Evolutionary conservation across 2,329 filamentous ascomycete genomes (phyloP).

Genomic region (Colletotrichum lupini): DNA sequence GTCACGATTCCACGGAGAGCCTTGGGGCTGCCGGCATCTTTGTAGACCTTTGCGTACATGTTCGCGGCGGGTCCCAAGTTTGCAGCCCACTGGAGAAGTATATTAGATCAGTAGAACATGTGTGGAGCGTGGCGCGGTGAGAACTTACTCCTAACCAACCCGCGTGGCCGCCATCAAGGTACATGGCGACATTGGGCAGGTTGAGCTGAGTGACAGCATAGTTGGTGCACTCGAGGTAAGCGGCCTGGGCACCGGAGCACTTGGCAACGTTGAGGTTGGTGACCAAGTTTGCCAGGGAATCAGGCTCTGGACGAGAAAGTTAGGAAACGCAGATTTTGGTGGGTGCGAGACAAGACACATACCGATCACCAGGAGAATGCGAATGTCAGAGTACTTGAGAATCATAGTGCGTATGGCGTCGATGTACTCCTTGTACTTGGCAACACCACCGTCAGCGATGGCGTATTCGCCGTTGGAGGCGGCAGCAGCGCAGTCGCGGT

Average conservation of each 20-base stretch:
- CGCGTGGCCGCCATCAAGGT: slow-evolving; percentile 63
- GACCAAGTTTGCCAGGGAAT: slow-evolving; percentile 69
- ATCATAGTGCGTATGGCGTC: slow-evolving; percentile 57
- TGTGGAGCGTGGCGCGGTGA: too few relatives aligned
- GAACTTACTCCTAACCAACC: slow-evolving; percentile 53
- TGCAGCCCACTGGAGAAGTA: slow-evolving; percentile 62
- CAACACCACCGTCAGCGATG: slow-evolving; percentile 60
- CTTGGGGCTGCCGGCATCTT: slow-evolving; percentile 59
- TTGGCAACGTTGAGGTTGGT: slow-evolving; percentile 64
- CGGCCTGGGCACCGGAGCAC: slow-evolving; percentile 58
- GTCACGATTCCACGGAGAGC: slow-evolving; percentile 65
- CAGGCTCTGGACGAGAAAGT: slow-evolving; percentile 56
- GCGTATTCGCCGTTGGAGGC: slow-evolving; percentile 68
- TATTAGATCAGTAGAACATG: neutral
- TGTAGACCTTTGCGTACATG: slow-evolving; percentile 60
- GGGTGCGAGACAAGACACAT: slow-evolving; percentile 26
- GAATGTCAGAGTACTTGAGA: slow-evolving; percentile 55
- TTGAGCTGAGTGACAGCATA: slow-evolving; percentile 64
- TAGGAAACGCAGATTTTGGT: slow-evolving; percentile 12
- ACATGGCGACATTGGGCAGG: slow-evolving; percentile 67
- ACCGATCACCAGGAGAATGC: slow-evolving; percentile 57
- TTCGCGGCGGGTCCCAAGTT: slow-evolving; percentile 62
- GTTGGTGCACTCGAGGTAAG: slow-evolving; percentile 61
- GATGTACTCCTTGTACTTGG: slow-evolving; percentile 68
- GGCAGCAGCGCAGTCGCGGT: slow-evolving; percentile 67